Conservation (phyloP, 805 yeast genomes). For the Candida lessepsii region DNA sequence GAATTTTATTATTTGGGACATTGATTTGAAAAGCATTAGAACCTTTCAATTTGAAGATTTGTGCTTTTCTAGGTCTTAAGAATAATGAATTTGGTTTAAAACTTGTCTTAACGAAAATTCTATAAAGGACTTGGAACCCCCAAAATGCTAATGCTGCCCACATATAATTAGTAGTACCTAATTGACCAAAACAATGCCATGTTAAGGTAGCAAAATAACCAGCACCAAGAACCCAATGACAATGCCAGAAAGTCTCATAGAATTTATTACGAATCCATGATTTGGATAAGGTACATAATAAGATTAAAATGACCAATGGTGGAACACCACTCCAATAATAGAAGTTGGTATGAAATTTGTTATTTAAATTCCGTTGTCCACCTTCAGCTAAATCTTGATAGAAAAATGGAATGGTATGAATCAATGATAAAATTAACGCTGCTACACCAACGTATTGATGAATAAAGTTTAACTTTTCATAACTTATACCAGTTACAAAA, state of each 20-base stretch:
- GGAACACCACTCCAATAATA: conserved; percentile 44
- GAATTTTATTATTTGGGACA: conserved; percentile 30
- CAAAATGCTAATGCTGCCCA: conserved; percentile 53
- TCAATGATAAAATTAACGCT: conserved; percentile 42
- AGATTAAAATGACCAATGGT: conserved; percentile 44
- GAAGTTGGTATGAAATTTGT: conserved; percentile 18
- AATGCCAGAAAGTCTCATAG: conserved; percentile 50
- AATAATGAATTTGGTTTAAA: conserved; percentile 43
- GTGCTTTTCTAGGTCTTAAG: conserved; percentile 38
- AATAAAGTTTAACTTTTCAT: conserved; percentile 51
- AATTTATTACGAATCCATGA: conserved; percentile 35
- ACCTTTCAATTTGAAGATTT: conserved; percentile 23
- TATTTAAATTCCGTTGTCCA: conserved; percentile 31
- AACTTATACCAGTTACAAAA: conserved; percentile 50
- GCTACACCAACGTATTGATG: conserved; percentile 50
- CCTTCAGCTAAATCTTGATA: conserved; percentile 48
- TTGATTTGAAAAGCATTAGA: conserved; percentile 31
- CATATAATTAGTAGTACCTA: conserved; percentile 43
- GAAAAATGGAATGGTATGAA: conserved; percentile 53
- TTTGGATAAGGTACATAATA: conserved; percentile 45
- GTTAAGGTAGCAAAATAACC: conserved; percentile 48
- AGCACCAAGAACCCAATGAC: conserved; percentile 54
- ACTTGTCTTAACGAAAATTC: conserved; percentile 45
- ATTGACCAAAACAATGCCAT: conserved; percentile 39
- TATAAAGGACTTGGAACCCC: conserved; percentile 47